Evolutionary conservation across 139 green algal species (phyloP), one percentile per base, ranked within the genome.

Genomic region (Monoraphidium neglectum): DNA sequence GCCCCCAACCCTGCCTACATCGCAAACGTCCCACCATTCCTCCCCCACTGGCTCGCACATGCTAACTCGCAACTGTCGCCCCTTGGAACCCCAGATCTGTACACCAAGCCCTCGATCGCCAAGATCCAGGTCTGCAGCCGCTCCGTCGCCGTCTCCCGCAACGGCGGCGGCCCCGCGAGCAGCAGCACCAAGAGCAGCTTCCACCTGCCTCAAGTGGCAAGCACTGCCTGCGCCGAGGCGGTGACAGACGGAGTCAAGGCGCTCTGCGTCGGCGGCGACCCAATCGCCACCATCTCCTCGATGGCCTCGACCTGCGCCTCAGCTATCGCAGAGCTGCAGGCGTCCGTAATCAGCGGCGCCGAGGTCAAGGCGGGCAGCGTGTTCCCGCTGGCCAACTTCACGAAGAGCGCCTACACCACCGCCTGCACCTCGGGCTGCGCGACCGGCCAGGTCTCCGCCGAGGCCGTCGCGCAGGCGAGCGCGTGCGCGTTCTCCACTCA

Each of bases 191-290:
- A 75, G 65, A 75, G 65, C 65, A 75, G 51, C 15, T 23, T 75
- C 6, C 30, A 68, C 23, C 54, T 75, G 2, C 56, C 54, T 21
- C 68, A 75, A 28, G 53, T 74, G 37, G 75, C 75, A 37, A 66
- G 63, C 37, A 46, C 56, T 23, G 75, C 75, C 8, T 80, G 75
- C 59, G 65, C 75, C 40, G 75, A 80, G 51, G 65, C 75, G 54
- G 66, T 80, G 8, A 56, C 61, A 30, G 40, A 80, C 28, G 53
- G 63, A 35, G 54, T 80, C 0, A 68, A 80, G 40, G 75, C 53
- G 10, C 16, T 80, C 28, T 80, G 75, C 51, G 37, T 24, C 6
- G 75, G 75, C 10, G 75, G 66, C 35, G 75, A 80, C 54, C 75
- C 75, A 1, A 8, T 80, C 28, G 75, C 65, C 8, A 69, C 75